Percentiles rank a stretch among this genome's conserved stretches.
Conservation (phyloP, 176 grass and related monocot species). For the Lolium rigidum region DNA sequence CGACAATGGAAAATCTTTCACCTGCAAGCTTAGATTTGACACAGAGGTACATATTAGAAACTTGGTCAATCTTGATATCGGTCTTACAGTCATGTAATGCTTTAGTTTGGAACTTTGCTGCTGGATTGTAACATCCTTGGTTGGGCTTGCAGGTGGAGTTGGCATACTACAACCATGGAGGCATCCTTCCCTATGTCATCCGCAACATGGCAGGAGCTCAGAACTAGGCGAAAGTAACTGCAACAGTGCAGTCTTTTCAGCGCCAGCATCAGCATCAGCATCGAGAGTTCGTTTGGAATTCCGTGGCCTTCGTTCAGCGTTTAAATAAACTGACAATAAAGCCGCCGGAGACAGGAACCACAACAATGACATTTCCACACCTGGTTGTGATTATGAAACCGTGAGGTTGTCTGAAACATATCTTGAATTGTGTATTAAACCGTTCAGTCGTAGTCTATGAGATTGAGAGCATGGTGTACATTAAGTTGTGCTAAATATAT, state of each 20-base stretch:
- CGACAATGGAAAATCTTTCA: constrained; percentile 77
- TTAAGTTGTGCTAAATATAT: neutral
- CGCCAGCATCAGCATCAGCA: no score
- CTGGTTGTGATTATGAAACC: constrained; percentile 24
- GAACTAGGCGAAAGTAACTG: constrained; percentile 49
- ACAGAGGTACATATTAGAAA: constrained; percentile 68
- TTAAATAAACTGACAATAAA: constrained; percentile 57
- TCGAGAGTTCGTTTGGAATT: neutral
- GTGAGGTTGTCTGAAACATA: neutral
- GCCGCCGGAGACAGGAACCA: neutral
- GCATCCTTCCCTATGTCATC: constrained; percentile 91
- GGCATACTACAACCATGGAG: constrained; percentile 92
- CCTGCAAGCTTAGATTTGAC: constrained; percentile 73
- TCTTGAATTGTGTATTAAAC: neutral
- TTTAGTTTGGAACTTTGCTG: neutral
- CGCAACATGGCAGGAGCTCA: constrained; percentile 65
- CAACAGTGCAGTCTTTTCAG: neutral
- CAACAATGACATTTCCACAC: neutral
- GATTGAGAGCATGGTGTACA: constrained; percentile 10
- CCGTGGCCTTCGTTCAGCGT: neutral
- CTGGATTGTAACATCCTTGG: constrained; percentile 8
- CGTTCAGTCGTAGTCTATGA: neutral
- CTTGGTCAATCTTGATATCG: neutral
- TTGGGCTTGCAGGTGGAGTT: constrained; percentile 77
- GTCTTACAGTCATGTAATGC: neutral